phyloP scores from a whole-genome alignment of 2,329 filamentous ascomycete species.

The Verticillium klebahnii region DNA sequence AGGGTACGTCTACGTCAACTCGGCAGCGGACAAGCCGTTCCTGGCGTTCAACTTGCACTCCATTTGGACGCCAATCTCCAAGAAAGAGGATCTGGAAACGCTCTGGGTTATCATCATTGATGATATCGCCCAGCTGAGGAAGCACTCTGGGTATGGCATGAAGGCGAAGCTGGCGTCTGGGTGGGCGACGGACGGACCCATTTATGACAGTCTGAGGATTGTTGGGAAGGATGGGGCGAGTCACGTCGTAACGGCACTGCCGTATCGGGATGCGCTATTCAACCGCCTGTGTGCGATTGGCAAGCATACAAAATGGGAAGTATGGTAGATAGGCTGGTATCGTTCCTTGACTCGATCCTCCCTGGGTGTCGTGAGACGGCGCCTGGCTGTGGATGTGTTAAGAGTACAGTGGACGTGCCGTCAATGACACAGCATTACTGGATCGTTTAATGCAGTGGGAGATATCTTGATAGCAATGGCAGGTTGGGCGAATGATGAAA shows the following conservation, averaged over 20 bases:
- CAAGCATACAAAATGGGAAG: background rate
- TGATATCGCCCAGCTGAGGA: conserved; percentile 1
- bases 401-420: too few relatives aligned
- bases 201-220: conserved; percentile 2
- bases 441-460: too few relatives aligned
- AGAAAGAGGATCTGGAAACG: background rate
- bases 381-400: too few relatives aligned
- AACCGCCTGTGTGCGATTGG: background rate
- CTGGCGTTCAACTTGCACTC: conserved; percentile 1
- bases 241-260: background rate
- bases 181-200: conserved; percentile 2
- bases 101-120: background rate
- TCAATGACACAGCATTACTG: too few relatives aligned
- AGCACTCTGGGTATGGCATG: conserved; percentile 5
- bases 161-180: conserved; percentile 4
- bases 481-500: too few relatives aligned
- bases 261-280: background rate
- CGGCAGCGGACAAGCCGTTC: background rate
- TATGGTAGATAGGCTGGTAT: background rate
- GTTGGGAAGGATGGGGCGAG: background rate
- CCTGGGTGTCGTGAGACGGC: too few relatives aligned
- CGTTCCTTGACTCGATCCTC: too few relatives aligned
- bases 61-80: background rate
- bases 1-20: conserved; percentile 2
- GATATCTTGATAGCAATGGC: too few relatives aligned